A percentile compares a stretch with the other conserved stretches of the same genome.
phyloP scores from a whole-genome alignment of 371 early-diverging fungal species.

The Rhizopus arrhizus region DNA sequence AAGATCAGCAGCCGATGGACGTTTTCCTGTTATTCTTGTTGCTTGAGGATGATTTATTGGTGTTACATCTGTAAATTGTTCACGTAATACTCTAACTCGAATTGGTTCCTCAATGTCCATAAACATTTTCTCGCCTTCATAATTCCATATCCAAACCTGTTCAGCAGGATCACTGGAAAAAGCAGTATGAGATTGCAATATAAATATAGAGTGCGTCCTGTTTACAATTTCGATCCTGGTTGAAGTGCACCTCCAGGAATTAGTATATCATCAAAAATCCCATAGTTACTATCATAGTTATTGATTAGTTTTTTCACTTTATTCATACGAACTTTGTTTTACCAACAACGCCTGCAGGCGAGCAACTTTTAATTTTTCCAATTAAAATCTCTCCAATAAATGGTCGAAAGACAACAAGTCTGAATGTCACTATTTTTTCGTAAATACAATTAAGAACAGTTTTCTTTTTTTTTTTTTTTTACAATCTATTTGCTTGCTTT shows the following conservation, averaged over 20 bases:
- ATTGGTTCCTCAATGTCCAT: constrained; percentile 84
- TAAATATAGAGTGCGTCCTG: not conserved
- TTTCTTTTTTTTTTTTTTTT: not conserved
- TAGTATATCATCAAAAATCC: constrained; percentile 92
- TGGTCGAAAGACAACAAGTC: constrained; percentile 89
- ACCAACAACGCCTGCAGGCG: constrained; percentile 62
- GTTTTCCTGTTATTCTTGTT: constrained; percentile 6
- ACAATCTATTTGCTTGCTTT: not conserved
- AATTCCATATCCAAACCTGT: constrained; percentile 89
- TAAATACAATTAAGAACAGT: no score
- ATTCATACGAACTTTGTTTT: not conserved
- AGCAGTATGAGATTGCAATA: not conserved
- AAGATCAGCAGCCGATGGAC: constrained; percentile 51
- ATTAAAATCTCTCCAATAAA: constrained; percentile 85
- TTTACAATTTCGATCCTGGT: constrained; percentile 64
- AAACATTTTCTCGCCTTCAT: constrained; percentile 79
- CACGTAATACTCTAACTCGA: constrained; percentile 76
- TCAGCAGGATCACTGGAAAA: constrained; percentile 62
- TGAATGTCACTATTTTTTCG: constrained; percentile 64
- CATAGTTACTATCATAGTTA: constrained; percentile 63
- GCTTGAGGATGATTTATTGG: constrained; percentile 54
- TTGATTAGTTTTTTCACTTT: not conserved
- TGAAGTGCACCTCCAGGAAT: constrained; percentile 75
- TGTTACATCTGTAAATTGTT: constrained; percentile 79
- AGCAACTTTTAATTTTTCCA: constrained; percentile 77